Conservation (phyloP, 441 rosid species). For the Pelargonium myrrhifolium region DNA sequence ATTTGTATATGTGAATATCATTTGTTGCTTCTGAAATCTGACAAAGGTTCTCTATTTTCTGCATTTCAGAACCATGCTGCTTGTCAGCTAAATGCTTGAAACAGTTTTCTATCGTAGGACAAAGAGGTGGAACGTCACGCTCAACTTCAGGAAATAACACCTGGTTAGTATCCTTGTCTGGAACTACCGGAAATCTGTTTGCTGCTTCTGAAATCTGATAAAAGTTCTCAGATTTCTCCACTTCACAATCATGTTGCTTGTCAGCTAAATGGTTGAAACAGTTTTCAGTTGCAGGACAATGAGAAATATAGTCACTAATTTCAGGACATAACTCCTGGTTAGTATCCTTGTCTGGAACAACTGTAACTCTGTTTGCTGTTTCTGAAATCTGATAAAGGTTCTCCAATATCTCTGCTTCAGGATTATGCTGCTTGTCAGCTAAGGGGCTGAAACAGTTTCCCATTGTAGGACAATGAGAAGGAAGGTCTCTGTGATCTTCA, state of each 20-base stretch:
- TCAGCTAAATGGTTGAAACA: constrained; percentile 3
- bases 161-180: constrained; percentile 2
- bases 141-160: constrained; percentile 1
- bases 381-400: constrained; percentile 28
- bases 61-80: not conserved
- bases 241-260: not conserved
- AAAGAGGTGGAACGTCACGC: not conserved
- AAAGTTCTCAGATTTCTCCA: not conserved
- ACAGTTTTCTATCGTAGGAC: constrained; percentile 1
- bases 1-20: constrained; percentile 25
- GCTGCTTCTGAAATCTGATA: not conserved
- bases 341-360: not conserved
- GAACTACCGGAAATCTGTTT: not conserved
- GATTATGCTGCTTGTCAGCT: constrained; percentile 26
- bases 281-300: not conserved
- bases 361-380: constrained; percentile 4
- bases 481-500: constrained; percentile 26
- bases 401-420: constrained; percentile 28
- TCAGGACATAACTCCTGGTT: constrained; percentile 4
- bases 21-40: not conserved
- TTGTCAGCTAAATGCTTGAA: not conserved
- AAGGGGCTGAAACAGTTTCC: constrained; percentile 27
- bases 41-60: constrained; percentile 1
- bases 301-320: not conserved
- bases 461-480: constrained; percentile 24